Percentiles rank a stretch among this genome's conserved stretches.
These are phyloP conservation scores for Irpex sp. DNA, from an alignment of 1,284 basidiomycete genomes.

Conservation along the genomic window DNA sequence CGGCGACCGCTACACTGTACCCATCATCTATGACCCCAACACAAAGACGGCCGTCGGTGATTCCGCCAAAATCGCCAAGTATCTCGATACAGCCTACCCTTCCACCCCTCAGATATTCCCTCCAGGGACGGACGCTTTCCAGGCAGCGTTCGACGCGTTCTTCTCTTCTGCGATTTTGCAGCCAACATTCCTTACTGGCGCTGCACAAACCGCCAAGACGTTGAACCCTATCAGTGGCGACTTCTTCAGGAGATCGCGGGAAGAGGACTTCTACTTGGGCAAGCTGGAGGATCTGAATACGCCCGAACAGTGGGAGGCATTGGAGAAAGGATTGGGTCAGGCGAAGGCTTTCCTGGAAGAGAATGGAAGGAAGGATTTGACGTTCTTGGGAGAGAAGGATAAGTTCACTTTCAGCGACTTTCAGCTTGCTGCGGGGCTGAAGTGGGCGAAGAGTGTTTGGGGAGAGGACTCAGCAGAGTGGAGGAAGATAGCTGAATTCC, in stretches of 20 bases:
- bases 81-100: slow-evolving; percentile 33
- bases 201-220: slow-evolving; percentile 21
- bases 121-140: slow-evolving; percentile 24
- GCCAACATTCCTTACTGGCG: slow-evolving; percentile 11
- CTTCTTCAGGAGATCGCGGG: slow-evolving; percentile 36
- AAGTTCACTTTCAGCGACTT: slow-evolving; percentile 35
- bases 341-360: slow-evolving; percentile 30
- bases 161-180: slow-evolving; percentile 8
- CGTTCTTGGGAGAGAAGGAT: slow-evolving; percentile 21
- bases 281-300: slow-evolving; percentile 33
- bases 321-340: slow-evolving; percentile 26
- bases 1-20: slow-evolving; percentile 29
- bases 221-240: slow-evolving; percentile 30
- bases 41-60: slow-evolving; percentile 27
- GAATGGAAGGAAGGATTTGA: slow-evolving; percentile 22
- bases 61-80: slow-evolving; percentile 28
- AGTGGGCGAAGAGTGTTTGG: slow-evolving; percentile 28
- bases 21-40: slow-evolving; percentile 27
- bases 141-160: slow-evolving; percentile 27
- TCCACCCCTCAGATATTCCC: slow-evolving; percentile 23
- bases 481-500: slow-evolving; percentile 30
- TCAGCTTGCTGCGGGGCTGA: slow-evolving; percentile 25
- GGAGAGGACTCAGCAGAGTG: slow-evolving; percentile 36
- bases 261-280: slow-evolving; percentile 28
- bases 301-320: slow-evolving; percentile 29